A percentile compares a stretch with the other conserved stretches of the same genome.
These are phyloP conservation scores for Yarrowia porcina DNA, from an alignment of 805 yeast genomes.

Conservation along the genomic window DNA sequence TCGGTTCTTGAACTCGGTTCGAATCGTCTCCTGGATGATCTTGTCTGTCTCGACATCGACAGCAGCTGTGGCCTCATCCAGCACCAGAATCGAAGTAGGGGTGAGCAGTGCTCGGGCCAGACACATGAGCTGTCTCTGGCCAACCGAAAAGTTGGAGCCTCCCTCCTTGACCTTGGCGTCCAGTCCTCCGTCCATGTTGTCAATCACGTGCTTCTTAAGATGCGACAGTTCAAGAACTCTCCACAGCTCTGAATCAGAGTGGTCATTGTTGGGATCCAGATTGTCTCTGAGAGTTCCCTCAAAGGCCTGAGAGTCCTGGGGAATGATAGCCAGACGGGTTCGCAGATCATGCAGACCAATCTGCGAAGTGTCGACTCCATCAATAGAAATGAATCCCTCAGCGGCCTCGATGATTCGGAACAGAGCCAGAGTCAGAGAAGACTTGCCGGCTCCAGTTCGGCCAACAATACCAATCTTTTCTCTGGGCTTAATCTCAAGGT, in stretches of 20 bases:
- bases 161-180: constrained; percentile 64
- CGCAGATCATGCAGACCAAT: constrained; percentile 79
- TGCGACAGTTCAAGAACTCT: constrained; percentile 73
- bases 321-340: constrained; percentile 75
- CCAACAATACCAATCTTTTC: constrained; percentile 97
- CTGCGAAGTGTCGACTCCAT: constrained; percentile 58
- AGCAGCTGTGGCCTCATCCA: constrained; percentile 90
- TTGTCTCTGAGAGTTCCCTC: constrained; percentile 83
- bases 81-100: constrained; percentile 67
- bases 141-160: constrained; percentile 82
- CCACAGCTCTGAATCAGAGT: constrained; percentile 81
- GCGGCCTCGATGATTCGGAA: constrained; percentile 81
- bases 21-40: constrained; percentile 74
- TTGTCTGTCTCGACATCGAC: constrained; percentile 85
- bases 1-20: constrained; percentile 64
- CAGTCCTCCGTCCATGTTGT: constrained; percentile 51
- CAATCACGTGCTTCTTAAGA: constrained; percentile 57
- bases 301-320: constrained; percentile 91
- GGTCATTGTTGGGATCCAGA: constrained; percentile 72
- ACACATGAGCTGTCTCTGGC: constrained; percentile 83
- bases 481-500: constrained; percentile 58
- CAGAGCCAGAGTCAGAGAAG: constrained; percentile 77
- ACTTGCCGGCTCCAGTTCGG: constrained; percentile 95
- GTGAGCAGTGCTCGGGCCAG: constrained; percentile 80
- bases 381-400: constrained; percentile 67